Evolutionary conservation across 371 early-diverging fungal species (phyloP), one percentile per base, ranked within the genome.

Genomic region (Batkoa obscura): DNA sequence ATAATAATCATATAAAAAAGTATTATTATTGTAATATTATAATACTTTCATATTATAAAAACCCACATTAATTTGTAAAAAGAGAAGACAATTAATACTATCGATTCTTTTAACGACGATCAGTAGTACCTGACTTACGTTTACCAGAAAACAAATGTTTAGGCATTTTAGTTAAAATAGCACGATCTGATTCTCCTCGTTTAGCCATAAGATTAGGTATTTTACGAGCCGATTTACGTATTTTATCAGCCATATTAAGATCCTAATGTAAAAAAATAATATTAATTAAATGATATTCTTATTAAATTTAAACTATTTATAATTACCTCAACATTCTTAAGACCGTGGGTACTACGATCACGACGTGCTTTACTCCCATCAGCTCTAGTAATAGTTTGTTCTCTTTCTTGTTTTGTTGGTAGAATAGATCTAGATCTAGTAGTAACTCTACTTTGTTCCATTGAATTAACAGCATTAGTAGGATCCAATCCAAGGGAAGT

Each of bases 111-210:
- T 84, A 92, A 70, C 92, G 83, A 56, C 86, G 78, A 68, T 90
- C 90, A 64, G 76, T 78, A 48, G 80, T 77, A 59, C 89, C 90
- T 58, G 72, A 73, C 55, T 76, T 73, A 58, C 90, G 76, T 77
- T 97, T 97, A 64, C 94, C 91, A 42, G 88, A 71, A 68, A 93
- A 94, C 76, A 98, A 74, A 67, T 98, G 97, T 78, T 94, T 94
- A 57, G 98, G 98, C 85, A 81, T 84, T 78, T 91, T 92, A 59
- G 76, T 78, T 54, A 68, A 66, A 51, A 96, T 90, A 23, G 66
- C 70, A 64, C 98, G 80, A 66, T 98, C 98, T 33, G 90, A 72
- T 69, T 98, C 98, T 62, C 94, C 95, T 39, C 79, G 76, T 64
- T 84, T 86, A 59, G 90, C 96, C 58, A 76, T 64, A 62, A 79